Evolutionary conservation across 441 rosid species (phyloP).

Genomic region (Jatropha podagrica): DNA sequence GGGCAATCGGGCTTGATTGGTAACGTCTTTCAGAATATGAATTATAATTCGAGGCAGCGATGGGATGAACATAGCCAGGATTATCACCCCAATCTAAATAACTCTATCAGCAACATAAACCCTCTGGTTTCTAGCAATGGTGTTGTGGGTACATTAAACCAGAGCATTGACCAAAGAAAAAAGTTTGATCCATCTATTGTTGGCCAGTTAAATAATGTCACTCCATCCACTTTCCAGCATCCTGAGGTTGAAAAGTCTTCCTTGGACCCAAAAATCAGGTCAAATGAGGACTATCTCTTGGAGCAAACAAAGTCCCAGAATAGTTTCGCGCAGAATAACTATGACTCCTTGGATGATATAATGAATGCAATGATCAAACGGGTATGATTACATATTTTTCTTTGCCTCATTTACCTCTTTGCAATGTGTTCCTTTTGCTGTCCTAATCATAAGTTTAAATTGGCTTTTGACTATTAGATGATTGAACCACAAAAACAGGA

Average conservation of each 20-base stretch:
- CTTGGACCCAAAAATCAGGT: constrained; percentile 40
- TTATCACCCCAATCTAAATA: constrained; percentile 28
- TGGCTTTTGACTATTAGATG: not conserved
- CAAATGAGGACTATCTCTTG: constrained; percentile 36
- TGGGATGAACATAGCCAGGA: constrained; percentile 42
- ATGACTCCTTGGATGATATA: constrained; percentile 63
- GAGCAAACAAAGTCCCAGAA: constrained; percentile 51
- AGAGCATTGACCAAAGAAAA: constrained; percentile 37
- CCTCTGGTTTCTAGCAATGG: constrained; percentile 36
- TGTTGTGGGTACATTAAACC: constrained; percentile 26
- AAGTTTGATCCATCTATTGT: constrained; percentile 37
- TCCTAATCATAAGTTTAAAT: not conserved
- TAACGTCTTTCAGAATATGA: constrained; percentile 36
- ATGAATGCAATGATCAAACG: constrained; percentile 64
- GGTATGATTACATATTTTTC: constrained; percentile 40
- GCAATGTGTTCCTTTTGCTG: constrained; percentile 3
- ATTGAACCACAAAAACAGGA: not conserved
- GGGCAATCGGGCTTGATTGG: constrained; percentile 38
- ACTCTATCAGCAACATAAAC: constrained; percentile 32
- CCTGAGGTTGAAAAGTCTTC: constrained; percentile 41
- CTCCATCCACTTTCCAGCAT: constrained; percentile 34
- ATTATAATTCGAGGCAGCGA: constrained; percentile 34
- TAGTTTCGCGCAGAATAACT: constrained; percentile 44
- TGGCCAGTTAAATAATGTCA: constrained; percentile 35
- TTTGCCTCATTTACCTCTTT: constrained; percentile 12